Percentiles rank a stretch among this genome's conserved stretches.
These are phyloP conservation scores for Ganoderma meredithae DNA, from an alignment of 1,284 basidiomycete species.

Conservation along the genomic window DNA sequence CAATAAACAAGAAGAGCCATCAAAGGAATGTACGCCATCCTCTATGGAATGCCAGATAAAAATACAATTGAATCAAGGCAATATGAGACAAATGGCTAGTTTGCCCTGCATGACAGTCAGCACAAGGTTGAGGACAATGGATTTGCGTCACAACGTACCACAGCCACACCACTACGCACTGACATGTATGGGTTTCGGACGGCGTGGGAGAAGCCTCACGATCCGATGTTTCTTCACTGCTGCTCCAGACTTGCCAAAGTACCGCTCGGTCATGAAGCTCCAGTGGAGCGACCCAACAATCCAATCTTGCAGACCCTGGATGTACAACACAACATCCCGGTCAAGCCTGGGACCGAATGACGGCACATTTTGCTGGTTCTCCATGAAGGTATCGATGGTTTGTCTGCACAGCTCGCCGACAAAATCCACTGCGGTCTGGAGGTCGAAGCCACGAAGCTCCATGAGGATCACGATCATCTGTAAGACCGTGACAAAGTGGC, in stretches of 20 bases:
- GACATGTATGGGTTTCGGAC: background rate
- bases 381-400: slow-evolving; percentile 42
- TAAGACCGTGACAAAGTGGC: background rate
- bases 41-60: background rate
- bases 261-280: slow-evolving; percentile 47
- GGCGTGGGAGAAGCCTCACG: slow-evolving; percentile 37
- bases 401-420: slow-evolving; percentile 44
- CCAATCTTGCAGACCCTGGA: slow-evolving; percentile 45
- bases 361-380: slow-evolving; percentile 40
- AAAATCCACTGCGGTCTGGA: slow-evolving; percentile 47
- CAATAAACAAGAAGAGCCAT: background rate
- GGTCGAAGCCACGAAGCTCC: slow-evolving; percentile 38
- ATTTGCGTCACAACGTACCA: background rate
- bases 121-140: background rate
- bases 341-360: slow-evolving; percentile 45
- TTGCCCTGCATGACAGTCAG: background rate
- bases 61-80: slow-evolving; percentile 1
- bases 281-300: slow-evolving; percentile 46
- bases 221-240: slow-evolving; percentile 41
- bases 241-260: slow-evolving; percentile 44
- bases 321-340: slow-evolving; percentile 41
- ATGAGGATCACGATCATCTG: slow-evolving; percentile 45
- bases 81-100: background rate
- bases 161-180: background rate
- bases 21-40: background rate